Conservation (phyloP, 306 rosid species). For the Castanea mollissima region DNA sequence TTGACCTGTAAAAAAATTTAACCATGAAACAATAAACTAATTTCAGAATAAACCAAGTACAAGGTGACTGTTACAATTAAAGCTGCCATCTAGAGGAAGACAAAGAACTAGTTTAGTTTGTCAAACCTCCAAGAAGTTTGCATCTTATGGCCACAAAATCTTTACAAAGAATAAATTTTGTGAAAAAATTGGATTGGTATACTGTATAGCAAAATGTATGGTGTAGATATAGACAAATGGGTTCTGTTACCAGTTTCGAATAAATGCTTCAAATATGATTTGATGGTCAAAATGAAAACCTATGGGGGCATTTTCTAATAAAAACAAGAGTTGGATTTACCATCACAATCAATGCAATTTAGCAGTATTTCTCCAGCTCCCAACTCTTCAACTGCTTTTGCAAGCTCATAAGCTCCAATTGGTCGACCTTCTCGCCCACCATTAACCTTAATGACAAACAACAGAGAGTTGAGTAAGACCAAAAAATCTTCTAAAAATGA, state of each 20-base stretch:
- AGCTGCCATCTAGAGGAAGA: neutral
- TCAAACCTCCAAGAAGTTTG: neutral
- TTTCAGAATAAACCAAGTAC: slow-evolving; percentile 9
- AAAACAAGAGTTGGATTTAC: slow-evolving; percentile 35
- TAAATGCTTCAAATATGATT: neutral
- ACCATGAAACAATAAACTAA: slow-evolving; percentile 5
- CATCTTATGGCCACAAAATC: neutral
- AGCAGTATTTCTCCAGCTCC: slow-evolving; percentile 99
- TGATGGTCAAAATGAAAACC: neutral
- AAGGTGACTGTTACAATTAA: neutral
- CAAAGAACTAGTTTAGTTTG: neutral
- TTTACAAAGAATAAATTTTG: neutral
- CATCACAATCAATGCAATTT: slow-evolving; percentile 96
- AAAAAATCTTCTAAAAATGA: neutral
- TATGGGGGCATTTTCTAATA: neutral
- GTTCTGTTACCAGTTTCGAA: neutral
- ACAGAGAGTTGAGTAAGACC: neutral
- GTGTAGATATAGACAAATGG: neutral
- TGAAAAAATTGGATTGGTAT: neutral
- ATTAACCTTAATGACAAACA: slow-evolving; percentile 52
- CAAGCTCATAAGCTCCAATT: slow-evolving; percentile 96
- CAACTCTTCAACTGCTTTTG: slow-evolving; percentile 89
- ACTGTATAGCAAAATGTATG: neutral
- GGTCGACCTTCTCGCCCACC: slow-evolving; percentile 95
- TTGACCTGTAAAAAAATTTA: slow-evolving; percentile 62